Percentiles rank a stretch among this genome's conserved stretches.
Conservation (phyloP, 2,329 filamentous ascomycete genomes). For the Hypoxylon sp. region DNA sequence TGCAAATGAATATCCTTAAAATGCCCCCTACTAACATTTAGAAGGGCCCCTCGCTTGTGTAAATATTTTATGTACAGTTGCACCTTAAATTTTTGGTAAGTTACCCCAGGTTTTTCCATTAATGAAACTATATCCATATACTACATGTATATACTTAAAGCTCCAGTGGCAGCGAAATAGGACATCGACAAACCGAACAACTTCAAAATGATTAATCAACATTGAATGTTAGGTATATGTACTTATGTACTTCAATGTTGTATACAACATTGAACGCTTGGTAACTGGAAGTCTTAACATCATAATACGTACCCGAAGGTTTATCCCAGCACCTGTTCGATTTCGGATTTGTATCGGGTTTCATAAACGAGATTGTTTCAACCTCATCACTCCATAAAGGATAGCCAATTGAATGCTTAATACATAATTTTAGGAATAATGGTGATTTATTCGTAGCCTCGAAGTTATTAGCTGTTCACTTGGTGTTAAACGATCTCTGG, state of each 20-base stretch:
- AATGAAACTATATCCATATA: neutral
- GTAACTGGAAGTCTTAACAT: conserved; percentile 22
- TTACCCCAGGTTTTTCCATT: conserved; percentile 29
- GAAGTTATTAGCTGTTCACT: neutral
- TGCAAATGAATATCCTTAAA: neutral
- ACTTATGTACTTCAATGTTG: no score
- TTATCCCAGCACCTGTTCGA: neutral
- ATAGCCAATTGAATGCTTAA: neutral
- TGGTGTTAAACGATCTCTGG: conserved; percentile 16
- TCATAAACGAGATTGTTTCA: conserved; percentile 1
- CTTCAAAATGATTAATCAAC: no score
- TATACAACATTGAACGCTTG: no score
- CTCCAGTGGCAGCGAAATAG: conserved; percentile 1
- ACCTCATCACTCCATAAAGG: neutral
- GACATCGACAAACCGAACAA: neutral
- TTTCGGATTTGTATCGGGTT: conserved; percentile 19
- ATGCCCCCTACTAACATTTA: neutral
- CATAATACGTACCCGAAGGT: conserved; percentile 16
- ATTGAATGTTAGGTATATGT: no score
- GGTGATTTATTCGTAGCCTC: neutral
- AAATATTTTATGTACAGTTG: neutral
- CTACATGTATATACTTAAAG: neutral
- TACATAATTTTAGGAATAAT: neutral
- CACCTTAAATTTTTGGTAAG: conserved; percentile 13
- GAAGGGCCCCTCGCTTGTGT: neutral